Conservation (phyloP, 139 green algal species). For the Gonium pectorale region DNA sequence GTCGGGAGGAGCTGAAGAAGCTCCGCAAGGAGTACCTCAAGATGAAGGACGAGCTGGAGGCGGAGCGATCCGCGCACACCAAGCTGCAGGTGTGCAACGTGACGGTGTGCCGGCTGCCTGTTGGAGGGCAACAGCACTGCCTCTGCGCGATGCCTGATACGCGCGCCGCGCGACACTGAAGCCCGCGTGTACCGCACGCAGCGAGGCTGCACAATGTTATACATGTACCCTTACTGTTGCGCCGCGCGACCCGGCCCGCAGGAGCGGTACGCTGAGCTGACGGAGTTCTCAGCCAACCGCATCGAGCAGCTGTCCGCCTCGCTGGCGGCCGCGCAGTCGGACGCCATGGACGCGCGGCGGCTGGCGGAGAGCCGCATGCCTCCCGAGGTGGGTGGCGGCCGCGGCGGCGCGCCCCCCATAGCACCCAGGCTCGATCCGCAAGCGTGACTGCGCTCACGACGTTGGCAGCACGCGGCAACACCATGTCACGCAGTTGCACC, state of each 20-base stretch:
- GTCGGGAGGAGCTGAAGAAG: constrained; percentile 62
- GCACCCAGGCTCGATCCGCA: too few relatives aligned
- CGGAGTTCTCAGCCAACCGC: not conserved
- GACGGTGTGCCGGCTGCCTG: too few relatives aligned
- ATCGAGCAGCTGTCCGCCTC: not conserved
- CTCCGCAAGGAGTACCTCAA: constrained; percentile 58
- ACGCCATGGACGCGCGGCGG: not conserved
- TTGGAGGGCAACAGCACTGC: too few relatives aligned
- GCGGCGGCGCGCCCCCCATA: not conserved
- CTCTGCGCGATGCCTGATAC: too few relatives aligned
- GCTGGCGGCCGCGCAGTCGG: not conserved
- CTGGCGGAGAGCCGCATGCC: constrained; percentile 47
- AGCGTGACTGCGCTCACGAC: too few relatives aligned
- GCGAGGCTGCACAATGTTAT: too few relatives aligned
- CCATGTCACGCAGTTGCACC: too few relatives aligned
- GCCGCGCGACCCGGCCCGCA: not conserved
- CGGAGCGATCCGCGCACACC: constrained; percentile 46
- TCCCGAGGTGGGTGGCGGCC: not conserved
- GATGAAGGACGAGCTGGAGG: constrained; percentile 57
- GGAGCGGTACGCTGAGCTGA: constrained; percentile 14
- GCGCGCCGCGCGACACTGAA: too few relatives aligned
- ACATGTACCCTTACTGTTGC: too few relatives aligned
- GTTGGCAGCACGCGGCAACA: too few relatives aligned
- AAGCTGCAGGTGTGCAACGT: constrained; percentile 51
- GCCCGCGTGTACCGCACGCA: too few relatives aligned